Base-by-base conservation (phyloP, 1,139 yeast species). In the Blastobotrys ciferrii region DNA sequence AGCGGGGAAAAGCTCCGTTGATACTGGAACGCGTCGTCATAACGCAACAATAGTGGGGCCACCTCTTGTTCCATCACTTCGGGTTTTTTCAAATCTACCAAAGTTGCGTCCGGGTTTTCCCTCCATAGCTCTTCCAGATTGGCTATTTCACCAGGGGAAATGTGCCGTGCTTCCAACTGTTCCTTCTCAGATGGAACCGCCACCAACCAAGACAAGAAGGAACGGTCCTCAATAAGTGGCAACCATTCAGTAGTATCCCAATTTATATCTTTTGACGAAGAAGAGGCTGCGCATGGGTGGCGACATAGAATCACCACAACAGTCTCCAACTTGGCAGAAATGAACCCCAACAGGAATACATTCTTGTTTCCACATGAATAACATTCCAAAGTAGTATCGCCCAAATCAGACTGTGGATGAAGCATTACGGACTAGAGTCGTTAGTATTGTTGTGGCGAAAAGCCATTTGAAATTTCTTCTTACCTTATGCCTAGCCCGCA, bases 211-310 rank as follows among this genome's bases (percentile, higher is more conserved):
- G 87, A 72, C 51, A 89, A 71, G 56, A 91, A 79, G 54, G 81
- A 82, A 36, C 95, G 74, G 56, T 87, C 85, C 54, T 85, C 94
- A 51, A 91, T 87, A 51, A 91, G 70, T 0, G 96, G 79, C 60
- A 84, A 89, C 98, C 98, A 91, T 54, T 85, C 86, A 35, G 76
- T 77, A 1, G 94, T 83, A 61, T 88, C 96, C 97, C 97, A 91
- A 58, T 83, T 81, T 54, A 66, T 58, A 35, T 64, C 69, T 44
- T 66, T 64, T 19, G 63, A 54, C 4, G 63, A 57, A 1, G 67
- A 54, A 61, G 86, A 87, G 2, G 80, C 71, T 0, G 96, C 88
- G 67, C 97, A 91, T 0, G 97, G 97, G 51, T 87, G 74, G 50
- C 98, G 80, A 69, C 97, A 91, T 44, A 91, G 70, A 39, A 89